Conservation (phyloP, 345 rosid genomes). For the Physaria fendleri region DNA sequence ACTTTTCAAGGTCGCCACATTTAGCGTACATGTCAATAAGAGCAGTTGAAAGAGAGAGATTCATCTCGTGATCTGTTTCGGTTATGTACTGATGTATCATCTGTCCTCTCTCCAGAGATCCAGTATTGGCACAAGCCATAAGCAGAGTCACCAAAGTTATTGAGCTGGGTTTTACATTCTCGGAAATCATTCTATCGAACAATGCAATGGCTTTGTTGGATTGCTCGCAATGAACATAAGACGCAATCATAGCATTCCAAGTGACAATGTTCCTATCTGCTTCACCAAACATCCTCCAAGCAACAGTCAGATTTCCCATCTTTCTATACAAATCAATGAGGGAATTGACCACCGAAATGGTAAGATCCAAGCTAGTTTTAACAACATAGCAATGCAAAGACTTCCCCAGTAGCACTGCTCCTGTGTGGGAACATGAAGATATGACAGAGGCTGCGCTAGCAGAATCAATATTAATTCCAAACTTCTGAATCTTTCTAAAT, state of each 20-base stretch:
- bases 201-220: constrained; percentile 42
- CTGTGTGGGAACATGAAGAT: constrained; percentile 45
- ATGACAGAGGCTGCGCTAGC: constrained; percentile 44
- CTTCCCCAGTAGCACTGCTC: constrained; percentile 35
- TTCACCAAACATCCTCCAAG: constrained; percentile 39
- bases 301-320: constrained; percentile 36
- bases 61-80: constrained; percentile 40
- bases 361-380: constrained; percentile 29
- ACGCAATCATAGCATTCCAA: constrained; percentile 58
- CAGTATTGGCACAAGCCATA: constrained; percentile 61
- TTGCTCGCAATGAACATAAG: constrained; percentile 33
- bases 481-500: constrained; percentile 42
- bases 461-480: constrained; percentile 37
- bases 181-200: constrained; percentile 49
- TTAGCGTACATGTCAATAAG: constrained; percentile 67
- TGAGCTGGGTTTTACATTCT: constrained; percentile 38
- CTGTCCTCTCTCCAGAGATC: constrained; percentile 46
- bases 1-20: constrained; percentile 53
- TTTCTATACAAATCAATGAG: constrained; percentile 65
- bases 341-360: constrained; percentile 39
- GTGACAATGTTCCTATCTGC: constrained; percentile 38
- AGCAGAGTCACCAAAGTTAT: constrained; percentile 49
- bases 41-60: constrained; percentile 50
- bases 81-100: constrained; percentile 43
- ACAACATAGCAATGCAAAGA: constrained; percentile 51